phyloP scores from a whole-genome alignment of 768 basidiomycete species.

The Leccinum longicurvipes region DNA sequence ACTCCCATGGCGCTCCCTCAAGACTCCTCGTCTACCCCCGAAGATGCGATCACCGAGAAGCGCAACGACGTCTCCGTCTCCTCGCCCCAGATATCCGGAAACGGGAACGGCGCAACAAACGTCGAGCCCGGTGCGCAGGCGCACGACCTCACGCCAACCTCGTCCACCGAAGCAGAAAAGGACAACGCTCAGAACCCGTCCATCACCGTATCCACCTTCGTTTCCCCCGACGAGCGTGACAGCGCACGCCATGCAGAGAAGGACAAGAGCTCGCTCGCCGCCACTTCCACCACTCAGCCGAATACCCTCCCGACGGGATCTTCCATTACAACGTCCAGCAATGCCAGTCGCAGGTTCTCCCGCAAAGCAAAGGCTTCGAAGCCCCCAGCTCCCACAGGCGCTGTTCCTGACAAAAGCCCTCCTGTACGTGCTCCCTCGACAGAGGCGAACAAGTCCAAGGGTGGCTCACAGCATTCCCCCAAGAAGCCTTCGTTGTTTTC shows the following conservation, averaged over 20 bases:
- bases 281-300: conserved; percentile 42
- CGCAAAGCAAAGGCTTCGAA: conserved; percentile 25
- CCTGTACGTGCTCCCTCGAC: conserved; percentile 34
- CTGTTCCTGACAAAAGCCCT: conserved; percentile 26
- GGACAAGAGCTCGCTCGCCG: conserved; percentile 46
- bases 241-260: conserved; percentile 31
- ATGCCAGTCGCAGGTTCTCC: conserved; percentile 28
- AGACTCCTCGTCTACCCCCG: conserved; percentile 14
- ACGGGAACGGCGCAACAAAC: conserved; percentile 24
- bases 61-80: conserved; percentile 16
- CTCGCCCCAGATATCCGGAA: conserved; percentile 19
- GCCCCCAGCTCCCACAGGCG: conserved; percentile 13
- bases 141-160: conserved; percentile 29
- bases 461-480: conserved; percentile 33
- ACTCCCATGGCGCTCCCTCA: conserved; percentile 26
- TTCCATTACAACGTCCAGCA: conserved; percentile 20
- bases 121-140: conserved; percentile 24
- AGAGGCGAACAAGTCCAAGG: conserved; percentile 33
- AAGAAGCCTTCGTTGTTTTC: conserved; percentile 55
- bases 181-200: conserved; percentile 34
- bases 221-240: conserved; percentile 33
- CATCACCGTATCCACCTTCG: conserved; percentile 33
- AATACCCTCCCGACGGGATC: conserved; percentile 29
- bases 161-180: conserved; percentile 36
- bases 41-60: conserved; percentile 20